Evolutionary conservation across 768 basidiomycete species (phyloP).

Genomic region (Suillus luteus): DNA sequence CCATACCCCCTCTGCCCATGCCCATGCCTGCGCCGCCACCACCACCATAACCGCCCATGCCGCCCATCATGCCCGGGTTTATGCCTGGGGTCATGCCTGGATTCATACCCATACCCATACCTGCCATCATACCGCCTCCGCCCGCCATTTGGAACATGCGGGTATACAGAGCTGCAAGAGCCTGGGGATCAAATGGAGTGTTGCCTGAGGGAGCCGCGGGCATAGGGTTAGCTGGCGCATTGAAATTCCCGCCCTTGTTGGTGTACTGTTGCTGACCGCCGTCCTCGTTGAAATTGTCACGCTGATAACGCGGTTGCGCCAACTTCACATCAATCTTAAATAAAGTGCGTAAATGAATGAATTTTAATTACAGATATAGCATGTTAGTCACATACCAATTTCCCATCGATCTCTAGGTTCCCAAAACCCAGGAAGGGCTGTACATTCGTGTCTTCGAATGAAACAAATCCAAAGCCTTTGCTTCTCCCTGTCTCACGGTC

Average conservation of each 20-base stretch:
- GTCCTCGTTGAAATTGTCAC: conserved; percentile 62
- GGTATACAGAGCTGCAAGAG: conserved; percentile 90
- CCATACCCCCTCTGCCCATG: conserved; percentile 38
- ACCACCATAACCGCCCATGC: conserved; percentile 35
- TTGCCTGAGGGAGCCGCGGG: conserved; percentile 40
- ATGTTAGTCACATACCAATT: conserved; percentile 64
- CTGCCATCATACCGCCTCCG: conserved; percentile 46
- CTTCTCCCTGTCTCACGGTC: conserved; percentile 93
- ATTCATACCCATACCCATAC: conserved; percentile 41
- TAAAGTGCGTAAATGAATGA: not conserved
- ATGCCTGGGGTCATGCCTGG: conserved; percentile 8
- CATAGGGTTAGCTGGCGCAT: conserved; percentile 23
- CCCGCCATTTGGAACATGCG: conserved; percentile 91
- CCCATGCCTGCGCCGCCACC: conserved; percentile 34
- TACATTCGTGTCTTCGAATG: conserved; percentile 90
- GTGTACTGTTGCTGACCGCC: conserved; percentile 34
- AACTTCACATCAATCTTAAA: conserved; percentile 94
- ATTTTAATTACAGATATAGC: not conserved
- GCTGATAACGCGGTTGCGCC: conserved; percentile 87
- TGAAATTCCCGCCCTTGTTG: conserved; percentile 40
- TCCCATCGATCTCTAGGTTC: conserved; percentile 91
- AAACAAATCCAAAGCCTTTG: conserved; percentile 98
- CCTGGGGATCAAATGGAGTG: conserved; percentile 87
- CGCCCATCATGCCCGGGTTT: conserved; percentile 34
- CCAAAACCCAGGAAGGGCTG: conserved; percentile 87